Evolutionary conservation across 2,329 filamentous ascomycete species (phyloP), one percentile per base, ranked within the genome.

Genomic region (Xylariaceae sp.): DNA sequence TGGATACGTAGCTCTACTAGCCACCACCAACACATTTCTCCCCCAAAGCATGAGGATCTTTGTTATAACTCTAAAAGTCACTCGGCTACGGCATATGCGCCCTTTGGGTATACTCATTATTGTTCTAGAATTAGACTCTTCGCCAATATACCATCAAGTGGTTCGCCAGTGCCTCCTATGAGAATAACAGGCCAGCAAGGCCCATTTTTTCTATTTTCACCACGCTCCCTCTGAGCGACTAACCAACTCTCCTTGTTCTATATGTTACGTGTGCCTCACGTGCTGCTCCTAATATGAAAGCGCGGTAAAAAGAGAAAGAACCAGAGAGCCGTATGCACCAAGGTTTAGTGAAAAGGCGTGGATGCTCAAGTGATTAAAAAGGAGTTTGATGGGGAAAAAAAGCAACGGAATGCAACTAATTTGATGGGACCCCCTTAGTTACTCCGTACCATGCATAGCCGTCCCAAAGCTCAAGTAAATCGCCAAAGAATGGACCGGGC

Each of bases 361-460:
- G n/a, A 46, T 37, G 26, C 37, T 1, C n/a, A 18, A 45, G 3
- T 15, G 8, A 47, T 37, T 22, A 47, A 34, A 41, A 19, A 29
- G 12, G 21, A 22, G 47, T 21, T 5, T 34, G 15, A 39, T 22
- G 9, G n/a, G 9, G 21, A 40, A 40, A 12, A 21, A 42, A 47
- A 50, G 22, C 13, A 15, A 52, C 46, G 4, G 44, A 46, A 30
- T 54, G 49, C 15, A 43, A 39, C 10, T 37, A 21, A 37, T 40
- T 41, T 54, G 22, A 40, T 18, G 44, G 49, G n/a, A n/a, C n/a
- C n/a, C n/a, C 48, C 49, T 47, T 36, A 36, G 40, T 16, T 48
- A 58, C 53, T 49, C 55, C 55, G 44, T 49, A 36, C 47, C 22
- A 57, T 54, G 56, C 51, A 52, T 53, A 52, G 3, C n/a, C 39